Base-by-base conservation (phyloP, 176 grass and related monocot species). In the Urochloa ruziziensis region DNA sequence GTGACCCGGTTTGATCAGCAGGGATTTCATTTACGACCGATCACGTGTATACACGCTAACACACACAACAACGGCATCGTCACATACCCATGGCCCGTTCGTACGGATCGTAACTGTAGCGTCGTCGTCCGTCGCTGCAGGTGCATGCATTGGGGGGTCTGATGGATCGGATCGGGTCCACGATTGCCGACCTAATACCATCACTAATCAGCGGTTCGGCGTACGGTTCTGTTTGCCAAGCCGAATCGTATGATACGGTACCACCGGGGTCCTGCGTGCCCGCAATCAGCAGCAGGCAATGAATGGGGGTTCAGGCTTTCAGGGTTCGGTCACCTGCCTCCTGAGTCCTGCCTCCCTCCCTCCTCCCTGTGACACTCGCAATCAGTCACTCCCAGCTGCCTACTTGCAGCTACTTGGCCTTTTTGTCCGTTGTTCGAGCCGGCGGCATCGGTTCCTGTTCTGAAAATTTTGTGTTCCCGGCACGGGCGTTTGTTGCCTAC, bases 401-500 rank as follows among this genome's bases (percentile, higher is more conserved):
- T 16, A 47, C 35, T 48, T 70, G 52, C 83, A 56, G 61, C 35
- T 28, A 28, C 10, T 39, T 0, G 62, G 13, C 14, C 7, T 34
- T 72, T 6, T 36, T 72, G 76, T 73, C 84, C 53, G 42, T 73
- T 43, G 64, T 5, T 70, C 4, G 19, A 46, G 37, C 64, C 6
- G 54, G 32, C 23, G 29, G 12, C 67, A 32, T 56, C 72, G 61
- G 58, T 33, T 86, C 67, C 35, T 73, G 75, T n/a, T 86, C 56
- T 28, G 23, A 34, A 37, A 24, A 23, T 16, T 1, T 53, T 36
- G 44, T 16, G 67, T 71, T 52, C 24, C 37, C 46, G 49, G 34
- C 84, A 86, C 84, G 84, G 84, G 75, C 43, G 43, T 53, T 86
- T 73, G 84, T 73, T 73, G 62, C 24, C 37, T 75, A 56, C 76